A percentile compares a stretch with the other conserved stretches of the same genome.
These are phyloP conservation scores for Crucihimalaya himalaica DNA, from an alignment of 345 rosid genomes.

Conservation along the genomic window DNA sequence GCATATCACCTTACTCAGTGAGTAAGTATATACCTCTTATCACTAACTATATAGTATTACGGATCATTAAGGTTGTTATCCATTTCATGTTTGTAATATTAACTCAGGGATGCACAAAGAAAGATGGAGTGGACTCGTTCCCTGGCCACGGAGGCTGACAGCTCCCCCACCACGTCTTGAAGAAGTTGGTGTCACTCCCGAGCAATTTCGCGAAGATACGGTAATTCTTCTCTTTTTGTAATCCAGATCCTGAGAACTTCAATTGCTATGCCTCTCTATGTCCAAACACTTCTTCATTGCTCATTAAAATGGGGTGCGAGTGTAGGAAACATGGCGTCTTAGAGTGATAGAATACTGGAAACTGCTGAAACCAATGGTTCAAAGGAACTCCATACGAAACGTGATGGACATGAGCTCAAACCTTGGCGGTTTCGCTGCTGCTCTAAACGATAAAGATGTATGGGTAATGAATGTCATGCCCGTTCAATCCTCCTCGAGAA, in stretches of 20 bases:
- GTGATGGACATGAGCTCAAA: constrained; percentile 98
- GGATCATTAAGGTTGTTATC: constrained; percentile 4
- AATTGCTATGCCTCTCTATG: neutral
- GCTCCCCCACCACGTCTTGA: constrained; percentile 80
- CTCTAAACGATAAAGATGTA: constrained; percentile 71
- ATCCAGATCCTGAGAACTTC: neutral
- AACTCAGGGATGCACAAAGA: constrained; percentile 75
- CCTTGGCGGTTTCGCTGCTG: constrained; percentile 93
- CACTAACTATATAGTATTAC: neutral
- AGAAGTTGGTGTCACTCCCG: constrained; percentile 69
- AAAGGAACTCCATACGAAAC: constrained; percentile 74
- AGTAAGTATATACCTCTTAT: constrained; percentile 53
- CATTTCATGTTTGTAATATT: neutral
- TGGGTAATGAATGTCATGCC: constrained; percentile 99
- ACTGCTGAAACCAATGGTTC: constrained; percentile 79
- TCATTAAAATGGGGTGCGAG: constrained; percentile 12
- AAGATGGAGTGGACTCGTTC: constrained; percentile 77
- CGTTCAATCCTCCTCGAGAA: constrained; percentile 54
- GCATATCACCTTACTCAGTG: constrained; percentile 78
- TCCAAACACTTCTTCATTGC: neutral
- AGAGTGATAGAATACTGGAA: constrained; percentile 90
- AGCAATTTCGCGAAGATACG: constrained; percentile 72
- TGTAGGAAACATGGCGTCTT: constrained; percentile 83
- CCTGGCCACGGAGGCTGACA: constrained; percentile 87
- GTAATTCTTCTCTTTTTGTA: constrained; percentile 42